These are phyloP conservation scores for Solanum chiquidenum DNA, from an alignment of 257 asterid genomes.

Conservation along the genomic window DNA sequence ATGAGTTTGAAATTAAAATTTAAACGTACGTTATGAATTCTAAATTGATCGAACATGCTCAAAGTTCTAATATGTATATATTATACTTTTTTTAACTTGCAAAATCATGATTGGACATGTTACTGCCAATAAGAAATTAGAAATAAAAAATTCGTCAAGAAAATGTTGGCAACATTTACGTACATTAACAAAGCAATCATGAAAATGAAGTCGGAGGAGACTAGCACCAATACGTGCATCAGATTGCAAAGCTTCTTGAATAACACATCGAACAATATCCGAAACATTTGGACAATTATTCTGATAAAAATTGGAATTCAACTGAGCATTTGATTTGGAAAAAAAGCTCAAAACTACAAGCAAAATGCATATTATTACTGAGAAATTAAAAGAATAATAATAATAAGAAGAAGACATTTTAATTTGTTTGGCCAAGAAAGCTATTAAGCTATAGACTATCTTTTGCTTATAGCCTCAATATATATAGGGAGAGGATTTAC, in stretches of 20 bases:
- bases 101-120: background rate
- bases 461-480: background rate
- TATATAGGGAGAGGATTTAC: background rate
- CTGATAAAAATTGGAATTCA: conserved; percentile 35
- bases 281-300: conserved; percentile 30
- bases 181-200: conserved; percentile 51
- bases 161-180: background rate
- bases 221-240: conserved; percentile 61
- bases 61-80: background rate
- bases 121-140: background rate
- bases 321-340: conserved; percentile 25
- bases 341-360: conserved; percentile 1
- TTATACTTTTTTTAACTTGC: background rate
- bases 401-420: conserved; percentile 16
- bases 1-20: background rate
- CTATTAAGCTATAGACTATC: background rate
- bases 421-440: background rate
- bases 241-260: conserved; percentile 37
- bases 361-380: background rate
- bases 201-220: conserved; percentile 51
- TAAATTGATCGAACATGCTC: background rate
- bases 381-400: background rate
- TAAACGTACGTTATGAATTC: background rate
- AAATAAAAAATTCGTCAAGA: background rate
- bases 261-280: conserved; percentile 19